Evolutionary conservation across 1,139 yeast genomes (phyloP), one percentile per base, ranked within the genome.

Genomic region (Saccharomyces hybrid): DNA sequence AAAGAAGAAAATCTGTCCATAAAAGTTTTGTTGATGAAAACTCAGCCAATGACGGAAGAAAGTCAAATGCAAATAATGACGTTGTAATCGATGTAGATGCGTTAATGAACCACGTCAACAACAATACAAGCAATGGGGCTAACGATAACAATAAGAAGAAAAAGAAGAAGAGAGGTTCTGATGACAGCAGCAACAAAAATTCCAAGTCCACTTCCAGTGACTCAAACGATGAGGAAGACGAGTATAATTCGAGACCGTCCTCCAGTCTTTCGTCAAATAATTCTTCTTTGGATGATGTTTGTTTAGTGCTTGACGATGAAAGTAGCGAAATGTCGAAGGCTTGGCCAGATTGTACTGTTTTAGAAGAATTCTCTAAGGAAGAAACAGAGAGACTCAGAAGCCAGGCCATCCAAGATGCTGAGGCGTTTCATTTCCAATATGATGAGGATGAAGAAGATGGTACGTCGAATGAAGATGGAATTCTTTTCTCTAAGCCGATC

Each of bases 231-330:
- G 67, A 63, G 13, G 60, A 61, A 26, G 63, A 63, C 31, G 61
- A 60, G 50, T 61, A 65, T 53, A 62, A 67, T 53, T 67, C 71
- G 8, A 62, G 68, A 50, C 69, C 71, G 4, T 60, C 69, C 34
- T 59, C 69, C 28, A 52, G 69, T 56, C 78, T 91, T 59, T 78
- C 86, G n/a, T 81, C 90, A 30, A 84, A 82, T 56, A 75, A 76
- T 8, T 83, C 93, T 5, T 86, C 96, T 0, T 73, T 91, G 56
- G 91, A 86, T 66, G 98, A 93, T 70, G 99, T 91, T 38, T 88
- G 95, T 66, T 80, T 87, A 67, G 95, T 95, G 0, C 68, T 86
- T 31, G 86, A 81, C 50, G 78, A 76, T 50, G 81, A 76, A 31
- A 71, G 67, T 27, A 72, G 70, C 38, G 66, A 64, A 11, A 67